phyloP scores from a whole-genome alignment of 1,284 basidiomycete genomes.

The Cutaneotrichosporon cutaneum region DNA sequence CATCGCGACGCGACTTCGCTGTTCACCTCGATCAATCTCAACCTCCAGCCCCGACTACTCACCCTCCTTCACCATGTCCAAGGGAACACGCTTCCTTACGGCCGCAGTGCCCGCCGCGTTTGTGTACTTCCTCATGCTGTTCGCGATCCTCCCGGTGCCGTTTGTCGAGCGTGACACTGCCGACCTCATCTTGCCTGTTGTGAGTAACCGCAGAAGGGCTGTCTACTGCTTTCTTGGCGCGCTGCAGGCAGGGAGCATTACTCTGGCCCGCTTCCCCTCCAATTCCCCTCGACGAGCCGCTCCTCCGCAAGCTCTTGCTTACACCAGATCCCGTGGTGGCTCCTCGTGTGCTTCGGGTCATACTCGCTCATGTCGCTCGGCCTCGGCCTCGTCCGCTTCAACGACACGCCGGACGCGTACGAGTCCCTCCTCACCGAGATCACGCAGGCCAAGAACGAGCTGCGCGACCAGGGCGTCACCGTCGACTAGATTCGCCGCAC shows the following conservation, averaged over 20 bases:
- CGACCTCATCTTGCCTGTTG: constrained; percentile 63
- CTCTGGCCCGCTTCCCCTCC: background rate
- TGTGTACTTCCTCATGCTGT: constrained; percentile 62
- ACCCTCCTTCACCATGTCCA: constrained; percentile 56
- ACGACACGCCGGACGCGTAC: constrained; percentile 75
- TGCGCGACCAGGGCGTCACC: constrained; percentile 64
- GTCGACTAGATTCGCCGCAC: constrained; percentile 61
- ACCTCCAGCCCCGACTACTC: background rate
- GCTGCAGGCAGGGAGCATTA: no score
- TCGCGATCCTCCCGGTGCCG: constrained; percentile 61
- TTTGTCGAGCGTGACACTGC: constrained; percentile 57
- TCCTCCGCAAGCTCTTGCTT: background rate
- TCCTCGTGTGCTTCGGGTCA: constrained; percentile 69
- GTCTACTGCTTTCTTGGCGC: no score
- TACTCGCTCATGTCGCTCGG: constrained; percentile 72
- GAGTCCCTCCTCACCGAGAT: constrained; percentile 64
- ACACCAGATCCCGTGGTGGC: constrained; percentile 69
- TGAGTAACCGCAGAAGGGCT: no score
- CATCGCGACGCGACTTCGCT: background rate
- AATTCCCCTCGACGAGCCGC: background rate
- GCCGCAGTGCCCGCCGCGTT: constrained; percentile 55
- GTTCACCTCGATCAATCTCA: background rate
- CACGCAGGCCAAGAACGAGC: constrained; percentile 66
- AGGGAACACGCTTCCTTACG: constrained; percentile 60
- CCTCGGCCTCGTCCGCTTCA: constrained; percentile 67